Evolutionary conservation across 805 yeast genomes (phyloP).

Genomic region (Pichia ethanolica): DNA sequence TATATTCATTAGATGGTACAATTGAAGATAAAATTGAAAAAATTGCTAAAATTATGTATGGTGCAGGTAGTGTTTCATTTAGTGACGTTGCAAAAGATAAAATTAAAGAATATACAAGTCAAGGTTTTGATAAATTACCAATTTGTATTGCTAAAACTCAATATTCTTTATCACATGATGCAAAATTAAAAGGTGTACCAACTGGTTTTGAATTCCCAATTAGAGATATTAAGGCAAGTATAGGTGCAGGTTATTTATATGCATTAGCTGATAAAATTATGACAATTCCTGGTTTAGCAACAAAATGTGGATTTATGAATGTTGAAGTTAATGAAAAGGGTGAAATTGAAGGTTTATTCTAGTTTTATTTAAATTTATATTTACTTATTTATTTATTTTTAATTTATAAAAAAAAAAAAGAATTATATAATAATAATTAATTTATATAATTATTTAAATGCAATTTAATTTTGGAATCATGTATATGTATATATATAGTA

Average conservation of each 20-base stretch:
- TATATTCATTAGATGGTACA: constrained; percentile 60
- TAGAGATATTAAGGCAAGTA: constrained; percentile 87
- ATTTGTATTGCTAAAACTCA: constrained; percentile 97
- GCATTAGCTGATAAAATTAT: constrained; percentile 95
- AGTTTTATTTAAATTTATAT: constrained; percentile 7
- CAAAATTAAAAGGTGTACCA: constrained; percentile 90
- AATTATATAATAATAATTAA: too few relatives aligned
- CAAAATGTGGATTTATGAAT: constrained; percentile 94
- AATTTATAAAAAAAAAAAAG: too few relatives aligned
- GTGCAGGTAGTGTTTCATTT: constrained; percentile 79
- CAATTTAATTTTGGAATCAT: too few relatives aligned
- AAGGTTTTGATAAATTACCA: constrained; percentile 88
- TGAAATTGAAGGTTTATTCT: constrained; percentile 88
- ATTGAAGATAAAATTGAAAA: constrained; percentile 74
- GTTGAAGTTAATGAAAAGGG: constrained; percentile 89
- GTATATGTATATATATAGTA: too few relatives aligned
- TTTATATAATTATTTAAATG: too few relatives aligned
- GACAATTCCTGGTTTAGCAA: constrained; percentile 96
- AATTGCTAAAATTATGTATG: constrained; percentile 87
- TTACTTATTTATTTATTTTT: too few relatives aligned
- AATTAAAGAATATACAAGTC: constrained; percentile 72
- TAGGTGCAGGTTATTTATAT: constrained; percentile 95
- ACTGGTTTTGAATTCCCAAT: constrained; percentile 90
- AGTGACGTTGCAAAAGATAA: constrained; percentile 74
- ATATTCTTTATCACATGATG: constrained; percentile 91